phyloP scores from a whole-genome alignment of 2,329 filamentous ascomycete genomes.

The Chaetomium strumarium region DNA sequence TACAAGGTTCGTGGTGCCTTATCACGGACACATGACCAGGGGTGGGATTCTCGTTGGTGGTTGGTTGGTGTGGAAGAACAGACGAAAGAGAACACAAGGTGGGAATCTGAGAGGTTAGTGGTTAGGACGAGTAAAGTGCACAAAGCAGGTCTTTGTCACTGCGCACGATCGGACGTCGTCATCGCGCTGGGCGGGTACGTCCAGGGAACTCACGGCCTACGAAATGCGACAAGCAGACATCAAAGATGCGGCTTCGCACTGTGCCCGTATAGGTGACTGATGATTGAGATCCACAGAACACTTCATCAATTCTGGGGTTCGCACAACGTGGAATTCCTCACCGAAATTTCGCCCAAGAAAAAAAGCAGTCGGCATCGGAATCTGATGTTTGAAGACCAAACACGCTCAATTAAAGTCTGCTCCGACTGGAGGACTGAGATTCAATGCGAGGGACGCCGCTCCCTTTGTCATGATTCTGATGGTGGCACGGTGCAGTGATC shows the following conservation, averaged over 20 bases:
- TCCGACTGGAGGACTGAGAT: too few species aligned
- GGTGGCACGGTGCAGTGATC: too few species aligned
- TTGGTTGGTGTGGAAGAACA: background rate
- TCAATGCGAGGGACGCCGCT: too few species aligned
- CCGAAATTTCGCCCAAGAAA: background rate
- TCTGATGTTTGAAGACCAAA: too few species aligned
- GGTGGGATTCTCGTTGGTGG: slow-evolving; percentile 10
- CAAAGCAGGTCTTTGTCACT: background rate
- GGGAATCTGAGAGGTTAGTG: slow-evolving; percentile 3
- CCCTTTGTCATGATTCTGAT: too few species aligned
- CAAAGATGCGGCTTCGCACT: background rate
- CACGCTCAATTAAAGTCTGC: too few species aligned
- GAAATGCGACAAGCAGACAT: background rate
- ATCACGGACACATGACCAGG: slow-evolving; percentile 9
- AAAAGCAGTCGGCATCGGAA: too few species aligned
- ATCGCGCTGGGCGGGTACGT: slow-evolving; percentile 4
- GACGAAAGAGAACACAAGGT: slow-evolving; percentile 12
- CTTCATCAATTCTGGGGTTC: slow-evolving; percentile 8
- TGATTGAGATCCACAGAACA: slow-evolving; percentile 1
- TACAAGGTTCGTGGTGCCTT: slow-evolving; percentile 2
- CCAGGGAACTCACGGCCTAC: slow-evolving; percentile 1
- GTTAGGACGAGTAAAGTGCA: slow-evolving; percentile 1
- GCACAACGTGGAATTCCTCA: background rate
- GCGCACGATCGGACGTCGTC: slow-evolving; percentile 2
- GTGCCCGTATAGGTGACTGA: slow-evolving; percentile 4